These are phyloP conservation scores for Acanthamoeba culbertsoni DNA, from an alignment of 208 protist species.

Conservation along the genomic window DNA sequence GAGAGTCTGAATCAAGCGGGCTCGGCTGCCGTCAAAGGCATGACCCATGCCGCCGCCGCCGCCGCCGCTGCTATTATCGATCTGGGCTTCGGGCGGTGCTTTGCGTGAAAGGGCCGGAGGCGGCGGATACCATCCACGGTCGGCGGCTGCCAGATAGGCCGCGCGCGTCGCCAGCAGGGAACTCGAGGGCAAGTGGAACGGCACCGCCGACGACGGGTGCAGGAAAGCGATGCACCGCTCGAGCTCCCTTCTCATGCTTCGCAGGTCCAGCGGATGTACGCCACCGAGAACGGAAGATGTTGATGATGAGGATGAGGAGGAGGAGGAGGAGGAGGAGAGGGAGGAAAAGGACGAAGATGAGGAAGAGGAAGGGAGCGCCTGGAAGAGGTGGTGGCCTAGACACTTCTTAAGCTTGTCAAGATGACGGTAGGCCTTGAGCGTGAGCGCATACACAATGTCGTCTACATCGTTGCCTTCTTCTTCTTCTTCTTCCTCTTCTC, in stretches of 20 bases:
- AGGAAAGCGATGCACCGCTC: not conserved
- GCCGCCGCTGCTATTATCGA: too few species aligned
- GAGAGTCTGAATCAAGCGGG: too few species aligned
- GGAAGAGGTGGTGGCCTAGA: not conserved
- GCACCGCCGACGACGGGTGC: not conserved
- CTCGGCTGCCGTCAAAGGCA: too few species aligned
- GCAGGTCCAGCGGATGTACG: not conserved
- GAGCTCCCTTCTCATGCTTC: not conserved
- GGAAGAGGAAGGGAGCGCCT: not conserved
- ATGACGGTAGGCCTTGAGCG: constrained; percentile 6
- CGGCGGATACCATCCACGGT: not conserved
- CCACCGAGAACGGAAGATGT: not conserved
- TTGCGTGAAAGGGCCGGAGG: not conserved
- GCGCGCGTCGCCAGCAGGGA: not conserved
- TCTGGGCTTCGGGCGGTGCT: not conserved
- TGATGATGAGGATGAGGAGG: not conserved
- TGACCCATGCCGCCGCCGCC: too few species aligned
- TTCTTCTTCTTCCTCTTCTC: not conserved
- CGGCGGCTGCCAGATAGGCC: not conserved
- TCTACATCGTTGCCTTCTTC: not conserved
- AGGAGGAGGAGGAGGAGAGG: not conserved
- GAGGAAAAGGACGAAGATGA: not conserved
- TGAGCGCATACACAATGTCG: not conserved
- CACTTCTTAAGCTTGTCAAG: not conserved
- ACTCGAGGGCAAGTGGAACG: not conserved